A percentile compares a stretch with the other conserved stretches of the same genome.
phyloP scores from a whole-genome alignment of 345 rosid genomes.

The Hibiscus mutabilis region DNA sequence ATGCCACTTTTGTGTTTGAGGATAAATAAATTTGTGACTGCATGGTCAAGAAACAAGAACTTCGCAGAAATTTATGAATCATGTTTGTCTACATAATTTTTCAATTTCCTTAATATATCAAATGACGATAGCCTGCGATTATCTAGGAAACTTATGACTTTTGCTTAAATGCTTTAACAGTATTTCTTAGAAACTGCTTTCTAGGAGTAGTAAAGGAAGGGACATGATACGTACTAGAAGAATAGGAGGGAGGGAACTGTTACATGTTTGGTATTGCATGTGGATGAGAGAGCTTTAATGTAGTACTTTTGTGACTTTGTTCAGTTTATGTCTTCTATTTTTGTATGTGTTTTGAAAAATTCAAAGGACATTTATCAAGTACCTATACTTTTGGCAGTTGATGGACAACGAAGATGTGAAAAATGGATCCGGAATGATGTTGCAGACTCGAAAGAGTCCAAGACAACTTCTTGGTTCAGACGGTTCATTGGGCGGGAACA shows the following conservation, averaged over 20 bases:
- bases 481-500: constrained; percentile 94
- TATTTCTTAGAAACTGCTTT: neutral
- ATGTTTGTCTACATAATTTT: neutral
- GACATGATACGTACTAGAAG: neutral
- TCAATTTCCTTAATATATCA: neutral
- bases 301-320: neutral
- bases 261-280: neutral
- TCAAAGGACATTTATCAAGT: constrained; percentile 7
- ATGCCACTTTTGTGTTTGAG: neutral
- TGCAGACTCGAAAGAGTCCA: constrained; percentile 73
- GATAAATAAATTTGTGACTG: neutral
- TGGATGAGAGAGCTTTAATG: neutral
- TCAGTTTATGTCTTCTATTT: constrained; percentile 4
- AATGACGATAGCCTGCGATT: neutral
- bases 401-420: constrained; percentile 76
- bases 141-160: neutral
- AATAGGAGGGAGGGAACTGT: neutral
- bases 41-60: neutral
- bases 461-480: constrained; percentile 88
- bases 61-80: neutral
- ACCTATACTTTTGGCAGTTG: constrained; percentile 50
- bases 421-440: constrained; percentile 82
- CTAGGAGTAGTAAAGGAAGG: neutral
- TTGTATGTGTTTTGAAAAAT: neutral
- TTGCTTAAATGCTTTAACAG: neutral